Conservation (phyloP, 192 early-diverging fungal genomes). For the Coemansia sp. region DNA sequence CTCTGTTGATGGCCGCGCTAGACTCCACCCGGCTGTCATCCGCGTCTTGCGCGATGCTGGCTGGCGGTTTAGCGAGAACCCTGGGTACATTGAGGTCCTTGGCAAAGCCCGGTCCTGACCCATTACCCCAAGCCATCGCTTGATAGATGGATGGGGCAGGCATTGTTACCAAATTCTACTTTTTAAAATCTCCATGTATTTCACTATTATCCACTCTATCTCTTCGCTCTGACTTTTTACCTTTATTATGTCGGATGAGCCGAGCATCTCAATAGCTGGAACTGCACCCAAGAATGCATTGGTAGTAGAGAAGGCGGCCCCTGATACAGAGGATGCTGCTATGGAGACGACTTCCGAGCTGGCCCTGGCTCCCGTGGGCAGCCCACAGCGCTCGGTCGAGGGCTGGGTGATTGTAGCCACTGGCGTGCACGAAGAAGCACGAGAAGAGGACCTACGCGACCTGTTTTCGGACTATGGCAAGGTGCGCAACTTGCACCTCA, state of each 20-base stretch:
- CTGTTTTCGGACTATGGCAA: conserved; percentile 88
- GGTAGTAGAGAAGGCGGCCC: not conserved
- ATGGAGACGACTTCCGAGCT: not conserved
- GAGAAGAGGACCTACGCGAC: conserved; percentile 86
- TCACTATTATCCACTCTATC: not conserved
- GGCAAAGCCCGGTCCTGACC: conserved; percentile 7
- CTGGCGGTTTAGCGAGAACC: conserved; percentile 58
- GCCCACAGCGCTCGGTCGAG: conserved; percentile 63
- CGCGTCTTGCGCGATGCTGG: conserved; percentile 52
- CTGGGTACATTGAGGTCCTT: conserved; percentile 56
- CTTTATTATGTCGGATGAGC: not conserved
- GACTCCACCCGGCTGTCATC: conserved; percentile 56
- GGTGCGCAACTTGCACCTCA: conserved; percentile 87
- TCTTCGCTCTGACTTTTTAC: not conserved
- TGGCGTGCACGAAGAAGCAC: conserved; percentile 91
- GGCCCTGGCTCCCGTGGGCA: not conserved
- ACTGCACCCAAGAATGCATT: not conserved
- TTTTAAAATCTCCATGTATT: not conserved
- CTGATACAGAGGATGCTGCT: not conserved
- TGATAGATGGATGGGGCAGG: not conserved
- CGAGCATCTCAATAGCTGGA: conserved; percentile 20
- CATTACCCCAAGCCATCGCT: not conserved
- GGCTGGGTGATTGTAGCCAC: conserved; percentile 96
- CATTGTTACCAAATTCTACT: not conserved
- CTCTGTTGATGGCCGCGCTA: conserved; percentile 58